Conservation (phyloP, 176 grass and related monocot species). For the Eragrostis nindensis region DNA sequence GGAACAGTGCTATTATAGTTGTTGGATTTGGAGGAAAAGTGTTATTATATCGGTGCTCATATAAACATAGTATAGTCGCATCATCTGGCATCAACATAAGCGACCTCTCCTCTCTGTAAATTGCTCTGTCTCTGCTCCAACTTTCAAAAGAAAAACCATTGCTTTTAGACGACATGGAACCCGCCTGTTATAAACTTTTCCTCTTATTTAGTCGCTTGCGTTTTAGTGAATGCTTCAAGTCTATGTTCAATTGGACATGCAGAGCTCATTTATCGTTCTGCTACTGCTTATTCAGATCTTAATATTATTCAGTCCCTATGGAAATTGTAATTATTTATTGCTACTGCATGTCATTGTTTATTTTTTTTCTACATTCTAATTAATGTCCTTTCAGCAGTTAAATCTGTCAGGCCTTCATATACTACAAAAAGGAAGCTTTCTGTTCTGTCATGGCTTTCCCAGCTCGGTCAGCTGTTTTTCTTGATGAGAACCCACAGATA, state of each 20-base stretch:
- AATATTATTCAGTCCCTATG: not conserved
- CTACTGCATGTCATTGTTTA: not conserved
- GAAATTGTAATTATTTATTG: too few species aligned
- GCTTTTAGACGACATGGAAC: not conserved
- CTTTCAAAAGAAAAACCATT: not conserved
- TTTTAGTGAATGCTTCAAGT: not conserved
- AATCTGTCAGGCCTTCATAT: not conserved
- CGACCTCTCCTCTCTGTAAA: too few species aligned
- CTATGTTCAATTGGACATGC: not conserved
- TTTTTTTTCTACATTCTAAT: slow-evolving; percentile 23
- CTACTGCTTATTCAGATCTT: not conserved
- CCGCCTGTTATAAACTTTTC: not conserved
- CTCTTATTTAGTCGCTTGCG: not conserved
- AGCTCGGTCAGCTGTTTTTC: slow-evolving; percentile 42
- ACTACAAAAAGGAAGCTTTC: slow-evolving; percentile 26
- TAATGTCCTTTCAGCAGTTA: not conserved
- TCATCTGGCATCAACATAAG: not conserved
- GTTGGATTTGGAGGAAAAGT: not conserved
- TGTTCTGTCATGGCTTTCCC: slow-evolving; percentile 57
- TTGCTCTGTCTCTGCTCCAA: too few species aligned
- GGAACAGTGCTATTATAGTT: not conserved
- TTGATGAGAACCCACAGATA: slow-evolving; percentile 56
- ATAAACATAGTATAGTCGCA: not conserved
- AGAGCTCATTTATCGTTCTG: not conserved
- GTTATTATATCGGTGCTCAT: not conserved